Conservation (phyloP, 768 basidiomycete genomes). For the Chalciporus sphaerocephalus region DNA sequence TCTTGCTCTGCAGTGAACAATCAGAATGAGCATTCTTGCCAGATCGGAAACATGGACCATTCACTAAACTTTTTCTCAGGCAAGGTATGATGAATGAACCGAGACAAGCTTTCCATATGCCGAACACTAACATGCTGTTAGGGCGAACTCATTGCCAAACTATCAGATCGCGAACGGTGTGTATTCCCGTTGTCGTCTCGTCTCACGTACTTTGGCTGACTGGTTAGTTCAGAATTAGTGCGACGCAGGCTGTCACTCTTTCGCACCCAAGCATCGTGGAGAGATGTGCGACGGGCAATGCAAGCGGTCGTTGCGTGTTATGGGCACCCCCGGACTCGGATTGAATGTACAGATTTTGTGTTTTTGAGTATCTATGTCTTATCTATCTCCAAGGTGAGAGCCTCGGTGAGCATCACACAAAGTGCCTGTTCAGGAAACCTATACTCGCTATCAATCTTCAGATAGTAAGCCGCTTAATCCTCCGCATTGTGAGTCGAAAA, state of each 20-base stretch:
- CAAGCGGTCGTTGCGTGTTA: slow-evolving; percentile 70
- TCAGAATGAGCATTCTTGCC: not conserved
- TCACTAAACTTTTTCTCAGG: slow-evolving; percentile 69
- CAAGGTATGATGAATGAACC: slow-evolving; percentile 42
- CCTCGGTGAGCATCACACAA: too few relatives aligned
- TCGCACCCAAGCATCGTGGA: slow-evolving; percentile 75
- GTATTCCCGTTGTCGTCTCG: slow-evolving; percentile 13
- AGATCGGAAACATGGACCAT: slow-evolving; percentile 81
- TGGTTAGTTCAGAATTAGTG: slow-evolving; percentile 53
- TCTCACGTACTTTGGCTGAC: not conserved
- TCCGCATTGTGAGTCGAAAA: too few relatives aligned
- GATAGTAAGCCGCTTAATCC: too few relatives aligned
- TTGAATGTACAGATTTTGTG: not conserved
- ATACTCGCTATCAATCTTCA: not conserved
- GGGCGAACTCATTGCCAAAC: slow-evolving; percentile 66
- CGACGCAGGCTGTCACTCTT: slow-evolving; percentile 87
- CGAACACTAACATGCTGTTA: slow-evolving; percentile 20
- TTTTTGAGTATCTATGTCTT: not conserved
- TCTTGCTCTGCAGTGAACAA: not conserved
- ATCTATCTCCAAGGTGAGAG: not conserved
- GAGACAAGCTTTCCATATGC: not conserved
- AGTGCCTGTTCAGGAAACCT: not conserved
- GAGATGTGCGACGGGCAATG: slow-evolving; percentile 74
- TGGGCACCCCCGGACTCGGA: slow-evolving; percentile 54
- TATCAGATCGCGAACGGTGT: slow-evolving; percentile 56